A percentile compares a stretch with the other conserved stretches of the same genome.
Conservation (phyloP, 345 rosid species). For the Corchorus capsularis region DNA sequence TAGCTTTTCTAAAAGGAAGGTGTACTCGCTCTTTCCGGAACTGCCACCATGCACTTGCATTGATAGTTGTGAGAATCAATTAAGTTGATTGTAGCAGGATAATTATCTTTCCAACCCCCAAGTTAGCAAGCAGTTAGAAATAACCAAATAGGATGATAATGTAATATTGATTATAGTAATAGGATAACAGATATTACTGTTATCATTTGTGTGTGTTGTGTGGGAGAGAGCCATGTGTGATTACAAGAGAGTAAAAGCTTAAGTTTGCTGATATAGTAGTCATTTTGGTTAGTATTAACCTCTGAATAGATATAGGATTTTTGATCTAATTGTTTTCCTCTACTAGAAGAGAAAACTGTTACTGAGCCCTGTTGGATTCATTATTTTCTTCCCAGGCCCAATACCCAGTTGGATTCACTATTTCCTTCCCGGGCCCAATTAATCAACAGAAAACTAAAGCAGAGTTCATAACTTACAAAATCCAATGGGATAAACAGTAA, state of each 20-base stretch:
- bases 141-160: slow-evolving; percentile 1
- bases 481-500: not conserved
- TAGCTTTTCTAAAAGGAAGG: not conserved
- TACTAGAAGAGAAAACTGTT: not conserved
- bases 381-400: too few relatives aligned
- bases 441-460: not conserved
- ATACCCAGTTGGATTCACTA: too few relatives aligned
- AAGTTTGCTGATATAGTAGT: not conserved
- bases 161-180: not conserved
- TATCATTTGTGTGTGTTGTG: not conserved
- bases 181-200: not conserved
- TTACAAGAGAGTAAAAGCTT: not conserved
- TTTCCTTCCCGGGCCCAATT: not conserved
- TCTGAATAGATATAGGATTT: not conserved
- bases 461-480: not conserved
- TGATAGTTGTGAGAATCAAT: not conserved
- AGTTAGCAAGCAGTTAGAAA: slow-evolving; percentile 6
- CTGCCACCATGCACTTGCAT: not conserved
- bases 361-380: not conserved
- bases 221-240: not conserved
- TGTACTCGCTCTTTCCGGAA: not conserved
- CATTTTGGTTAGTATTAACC: not conserved
- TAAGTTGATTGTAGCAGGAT: not conserved
- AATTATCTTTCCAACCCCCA: not conserved
- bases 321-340: not conserved